Evolutionary conservation across 192 early-diverging fungal species (phyloP).

Genomic region (Entomortierella parvispora): DNA sequence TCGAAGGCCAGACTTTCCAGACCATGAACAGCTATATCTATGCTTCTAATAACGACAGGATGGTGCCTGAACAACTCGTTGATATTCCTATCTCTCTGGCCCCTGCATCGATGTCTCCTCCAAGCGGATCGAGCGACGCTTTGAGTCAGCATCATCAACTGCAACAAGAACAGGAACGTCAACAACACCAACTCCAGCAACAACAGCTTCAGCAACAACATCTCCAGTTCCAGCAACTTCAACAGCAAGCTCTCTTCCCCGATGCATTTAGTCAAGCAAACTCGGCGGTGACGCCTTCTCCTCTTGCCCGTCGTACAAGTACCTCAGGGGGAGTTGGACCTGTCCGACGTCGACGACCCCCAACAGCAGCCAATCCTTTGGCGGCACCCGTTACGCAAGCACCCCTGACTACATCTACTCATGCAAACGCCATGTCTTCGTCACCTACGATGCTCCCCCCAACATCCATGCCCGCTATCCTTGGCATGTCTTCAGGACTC

Average conservation of each 20-base stretch:
- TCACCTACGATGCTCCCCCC: slow-evolving; percentile 13
- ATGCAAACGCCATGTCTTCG: slow-evolving; percentile 21
- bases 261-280: slow-evolving; percentile 20
- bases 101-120: slow-evolving; percentile 16
- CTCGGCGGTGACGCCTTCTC: slow-evolving; percentile 6
- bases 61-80: slow-evolving; percentile 43
- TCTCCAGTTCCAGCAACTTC: slow-evolving; percentile 45
- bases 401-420: slow-evolving; percentile 6
- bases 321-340: slow-evolving; percentile 49
- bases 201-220: slow-evolving; percentile 47
- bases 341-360: slow-evolving; percentile 37
- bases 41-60: slow-evolving; percentile 27
- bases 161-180: slow-evolving; percentile 45
- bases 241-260: slow-evolving; percentile 41
- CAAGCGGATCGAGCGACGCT: slow-evolving; percentile 4
- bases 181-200: slow-evolving; percentile 45
- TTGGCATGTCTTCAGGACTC: slow-evolving; percentile 26
- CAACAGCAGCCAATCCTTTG: slow-evolving; percentile 24
- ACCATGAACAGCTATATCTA: slow-evolving; percentile 51
- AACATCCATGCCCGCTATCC: slow-evolving; percentile 42
- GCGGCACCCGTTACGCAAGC: slow-evolving; percentile 8
- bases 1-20: slow-evolving; percentile 35
- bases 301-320: slow-evolving; percentile 23
- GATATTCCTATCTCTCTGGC: slow-evolving; percentile 35
- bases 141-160: slow-evolving; percentile 20